Evolutionary conservation across 1,139 yeast genomes (phyloP).

Genomic region (Debaryomycetaceae sp.): DNA sequence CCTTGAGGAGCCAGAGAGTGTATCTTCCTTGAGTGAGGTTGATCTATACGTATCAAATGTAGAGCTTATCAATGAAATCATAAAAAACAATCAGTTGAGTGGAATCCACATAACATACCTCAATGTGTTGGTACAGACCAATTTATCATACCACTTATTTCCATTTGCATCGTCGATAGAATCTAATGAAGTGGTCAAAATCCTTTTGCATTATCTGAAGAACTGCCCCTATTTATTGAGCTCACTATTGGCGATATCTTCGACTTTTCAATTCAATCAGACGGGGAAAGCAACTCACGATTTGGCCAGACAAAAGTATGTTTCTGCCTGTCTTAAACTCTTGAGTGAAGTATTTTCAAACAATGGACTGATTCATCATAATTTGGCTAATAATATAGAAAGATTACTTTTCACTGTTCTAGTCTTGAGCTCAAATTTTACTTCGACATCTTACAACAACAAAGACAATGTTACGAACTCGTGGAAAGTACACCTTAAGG

Average conservation of each 20-base stretch:
- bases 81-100: conserved; percentile 18
- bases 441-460: conserved; percentile 23
- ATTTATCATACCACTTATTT: conserved; percentile 28
- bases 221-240: conserved; percentile 35
- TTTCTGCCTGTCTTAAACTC: conserved; percentile 27
- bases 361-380: conserved; percentile 13
- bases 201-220: conserved; percentile 31
- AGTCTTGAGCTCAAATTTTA: conserved; percentile 33
- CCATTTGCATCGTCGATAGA: conserved; percentile 40
- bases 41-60: conserved; percentile 12
- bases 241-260: conserved; percentile 34
- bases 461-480: conserved; percentile 17
- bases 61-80: conserved; percentile 22
- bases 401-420: conserved; percentile 36
- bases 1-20: neutral
- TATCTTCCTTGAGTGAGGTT: neutral
- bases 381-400: conserved; percentile 31
- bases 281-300: conserved; percentile 30
- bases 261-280: conserved; percentile 35
- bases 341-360: conserved; percentile 31
- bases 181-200: conserved; percentile 30
- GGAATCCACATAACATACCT: conserved; percentile 34
- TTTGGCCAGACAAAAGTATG: conserved; percentile 27
- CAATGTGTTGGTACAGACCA: conserved; percentile 24
- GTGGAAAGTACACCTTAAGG: conserved; percentile 41